Base-by-base conservation (phyloP, 768 basidiomycete genomes). In the Artomyces pyxidatus region DNA sequence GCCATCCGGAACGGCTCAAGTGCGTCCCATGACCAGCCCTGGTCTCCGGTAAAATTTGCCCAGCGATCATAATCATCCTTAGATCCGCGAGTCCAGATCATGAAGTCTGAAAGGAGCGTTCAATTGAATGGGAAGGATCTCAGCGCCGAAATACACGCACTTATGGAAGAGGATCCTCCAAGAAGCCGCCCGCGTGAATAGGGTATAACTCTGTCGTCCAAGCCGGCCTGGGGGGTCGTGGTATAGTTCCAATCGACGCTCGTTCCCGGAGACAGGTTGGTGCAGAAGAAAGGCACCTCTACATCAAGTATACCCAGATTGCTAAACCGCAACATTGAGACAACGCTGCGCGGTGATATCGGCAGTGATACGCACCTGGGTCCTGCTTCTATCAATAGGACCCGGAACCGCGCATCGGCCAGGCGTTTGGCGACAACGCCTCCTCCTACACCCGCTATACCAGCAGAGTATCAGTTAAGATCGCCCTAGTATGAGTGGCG, bases 1-100 rank as follows among this genome's bases (percentile, higher is more conserved):
- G 45, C 49, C 49, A 45, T 50, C 35, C 12, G 25, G 42, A 50
- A 37, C 16, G 30, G 42, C 17, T 45, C 41, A 28, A 50, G 26
- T 4, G 17, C 22, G 21, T 38, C 27, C 35, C 43, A 50, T 10
- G 42, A 57, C 64, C 64, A 66, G 2, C 59, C 60, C 4, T 22
- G 3, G 30, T 66, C 63, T 8, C 59, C 63, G 12, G 57, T 58
- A 12, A 60, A 19, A 6, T 41, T 27, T 2, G 65, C 65, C 14
- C 42, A 57, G 7, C 54, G 53, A 43, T 66, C 51, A 35, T 44
- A 65, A 42, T 62, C 59, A 23, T 61, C 60, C 8, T 47, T 28
- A 0, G 63, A 57, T 16, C 61, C 60, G 6, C 65, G 60, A 16
- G 60, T 60, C 47, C 59, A 66, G 6, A 54, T 46, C 56, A 64